Base-by-base conservation (phyloP, 192 early-diverging fungal genomes). In the Entrophospora sp. region DNA sequence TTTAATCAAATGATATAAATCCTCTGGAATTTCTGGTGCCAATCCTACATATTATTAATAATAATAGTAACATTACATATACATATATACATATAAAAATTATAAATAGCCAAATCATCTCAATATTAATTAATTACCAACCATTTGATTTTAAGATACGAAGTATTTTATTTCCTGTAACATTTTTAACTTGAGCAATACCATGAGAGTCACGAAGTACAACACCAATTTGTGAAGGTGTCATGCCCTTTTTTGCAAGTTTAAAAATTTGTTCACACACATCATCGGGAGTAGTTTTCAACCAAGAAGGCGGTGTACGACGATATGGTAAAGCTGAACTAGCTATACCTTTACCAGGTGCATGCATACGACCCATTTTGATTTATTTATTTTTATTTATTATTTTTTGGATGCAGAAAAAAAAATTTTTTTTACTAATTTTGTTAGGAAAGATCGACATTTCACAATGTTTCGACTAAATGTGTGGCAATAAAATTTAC, bases 141-240 rank as follows among this genome's bases (percentile, higher is more conserved):
- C 94, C 94, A 83, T 93, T 95, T 80, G 89, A 85, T 83, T 93
- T 95, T 70, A 99, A 85, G 80, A 99, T 97, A 84, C 96, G 94
- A 71, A 97, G 88, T 66, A 99, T 85, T 91, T 99, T 97, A 92
- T 95, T 99, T 77, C 95, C 94, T 73, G 96, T 99, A 73, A 99
- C 89, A 79, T 81, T 83, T 73, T 85, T 86, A 78, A 99, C 96
- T 80, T 95, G 94, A 71, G 96, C 90, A 66, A 99, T 87, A 77
- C 96, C 96, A 77, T 97, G 92, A 67, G 90, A 88, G 81, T 99
- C 96, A 83, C 96, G 86, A 69, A 99, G 90, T 57, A 89, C 77
- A 51, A 92, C 92, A 89, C 96, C 96, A 77, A 99, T 99, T 83
- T 97, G 94, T 66, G 96, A 97, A 66, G 96, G 96, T 69, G 88